Conservation (phyloP, 768 basidiomycete genomes). For the Sarcodon aspratus region DNA sequence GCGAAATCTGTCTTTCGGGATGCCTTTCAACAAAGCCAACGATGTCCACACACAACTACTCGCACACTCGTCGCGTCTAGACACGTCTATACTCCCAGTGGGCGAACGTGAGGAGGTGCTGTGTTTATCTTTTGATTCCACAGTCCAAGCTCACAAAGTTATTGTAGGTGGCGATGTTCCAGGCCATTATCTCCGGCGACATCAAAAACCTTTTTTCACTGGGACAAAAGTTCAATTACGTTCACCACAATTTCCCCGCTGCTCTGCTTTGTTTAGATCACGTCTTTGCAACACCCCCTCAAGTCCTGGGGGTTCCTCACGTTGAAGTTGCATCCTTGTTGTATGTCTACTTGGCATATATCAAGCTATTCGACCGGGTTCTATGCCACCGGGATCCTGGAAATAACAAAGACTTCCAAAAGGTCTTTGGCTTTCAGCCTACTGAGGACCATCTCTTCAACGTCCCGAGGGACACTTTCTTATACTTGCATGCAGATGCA, state of each 20-base stretch:
- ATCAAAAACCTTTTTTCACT: not conserved
- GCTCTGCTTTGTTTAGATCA: slow-evolving; percentile 35
- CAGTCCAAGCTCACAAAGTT: not conserved
- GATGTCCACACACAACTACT: not conserved
- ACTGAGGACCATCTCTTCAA: slow-evolving; percentile 18
- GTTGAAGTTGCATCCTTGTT: slow-evolving; percentile 20
- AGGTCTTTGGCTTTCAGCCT: slow-evolving; percentile 22
- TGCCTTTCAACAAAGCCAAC: slow-evolving; percentile 1
- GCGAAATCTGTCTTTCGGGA: slow-evolving; percentile 30
- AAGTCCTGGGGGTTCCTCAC: slow-evolving; percentile 13
- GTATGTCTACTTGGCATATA: slow-evolving; percentile 23
- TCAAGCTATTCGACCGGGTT: slow-evolving; percentile 18
- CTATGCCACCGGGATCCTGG: slow-evolving; percentile 17
- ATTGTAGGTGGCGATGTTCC: not conserved
- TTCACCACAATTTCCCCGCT: slow-evolving; percentile 14
- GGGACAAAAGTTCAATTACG: not conserved
- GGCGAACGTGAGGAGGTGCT: not conserved
- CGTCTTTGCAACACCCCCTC: slow-evolving; percentile 19
- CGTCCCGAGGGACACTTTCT: slow-evolving; percentile 16
- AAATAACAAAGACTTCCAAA: slow-evolving; percentile 12
- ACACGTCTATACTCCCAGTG: not conserved
- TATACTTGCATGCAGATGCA: slow-evolving; percentile 6
- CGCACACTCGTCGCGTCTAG: not conserved
- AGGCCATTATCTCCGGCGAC: not conserved
- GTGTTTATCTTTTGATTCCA: not conserved